phyloP scores from a whole-genome alignment of 1,139 yeast species.

The Nakaseomyces glabratus region DNA sequence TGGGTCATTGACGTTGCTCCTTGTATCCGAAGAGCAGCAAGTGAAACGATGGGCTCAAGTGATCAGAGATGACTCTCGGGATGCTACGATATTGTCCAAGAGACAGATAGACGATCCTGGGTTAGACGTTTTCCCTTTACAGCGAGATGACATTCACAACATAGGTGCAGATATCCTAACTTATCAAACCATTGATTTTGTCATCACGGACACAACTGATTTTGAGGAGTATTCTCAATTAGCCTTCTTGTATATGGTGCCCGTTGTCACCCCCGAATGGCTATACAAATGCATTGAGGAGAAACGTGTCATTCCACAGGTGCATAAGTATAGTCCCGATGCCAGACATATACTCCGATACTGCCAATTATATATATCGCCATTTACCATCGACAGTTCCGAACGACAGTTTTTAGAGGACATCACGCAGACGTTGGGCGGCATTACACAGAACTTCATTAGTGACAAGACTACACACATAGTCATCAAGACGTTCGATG shows the following conservation, averaged over 20 bases:
- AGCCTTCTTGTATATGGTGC: conserved; percentile 48
- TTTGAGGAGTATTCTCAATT: conserved; percentile 44
- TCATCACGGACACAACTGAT: conserved; percentile 45
- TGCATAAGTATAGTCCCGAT: not conserved
- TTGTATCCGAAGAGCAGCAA: too few relatives aligned
- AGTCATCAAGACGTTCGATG: not conserved
- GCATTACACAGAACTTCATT: not conserved
- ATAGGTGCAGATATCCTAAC: too few relatives aligned
- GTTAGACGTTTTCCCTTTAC: too few relatives aligned
- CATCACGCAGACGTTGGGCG: not conserved
- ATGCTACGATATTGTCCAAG: too few relatives aligned
- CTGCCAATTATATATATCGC: not conserved
- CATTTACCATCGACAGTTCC: not conserved
- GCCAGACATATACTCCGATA: not conserved
- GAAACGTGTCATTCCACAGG: conserved; percentile 33
- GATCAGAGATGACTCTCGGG: too few relatives aligned
- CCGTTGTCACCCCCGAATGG: conserved; percentile 63
- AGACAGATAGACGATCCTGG: too few relatives aligned
- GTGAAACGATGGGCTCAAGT: too few relatives aligned
- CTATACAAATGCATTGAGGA: conserved; percentile 40
- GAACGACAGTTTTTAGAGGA: conserved; percentile 46
- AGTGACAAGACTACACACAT: conserved; percentile 5
- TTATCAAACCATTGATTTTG: conserved; percentile 34
- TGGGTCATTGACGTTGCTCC: too few relatives aligned
- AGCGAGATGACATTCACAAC: too few relatives aligned